Base-by-base conservation (phyloP, 441 rosid species). In the Macaranga tanarius region DNA sequence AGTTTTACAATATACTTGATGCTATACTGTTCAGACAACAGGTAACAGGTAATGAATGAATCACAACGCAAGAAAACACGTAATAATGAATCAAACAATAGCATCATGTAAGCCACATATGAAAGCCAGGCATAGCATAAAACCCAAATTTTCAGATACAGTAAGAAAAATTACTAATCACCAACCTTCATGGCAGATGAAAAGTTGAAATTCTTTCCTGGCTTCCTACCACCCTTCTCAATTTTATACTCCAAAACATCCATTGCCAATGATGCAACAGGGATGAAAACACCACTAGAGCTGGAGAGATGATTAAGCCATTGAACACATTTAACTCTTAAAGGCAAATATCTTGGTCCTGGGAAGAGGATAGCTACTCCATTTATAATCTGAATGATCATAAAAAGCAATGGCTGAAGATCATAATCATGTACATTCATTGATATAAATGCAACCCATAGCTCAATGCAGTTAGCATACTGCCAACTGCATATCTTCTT, bases 271-370 rank as follows among this genome's bases (percentile, higher is more conserved):
- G 97, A 89, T 63, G 88, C 79, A 73, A 93, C 71, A 1, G 97
- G 97, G 55, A 93, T 80, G 82, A 95, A 95, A 81, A 86, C 75
- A 66, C 93, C 90, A 70, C 96, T 84, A 51, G 90, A 74, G 52
- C 78, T 75, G 50, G 99, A 95, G 71, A 95, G 90, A 51, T 75
- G 80, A 83, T 91, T 91, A 78, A 93, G 79, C 96, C 98, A 93
- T 56, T 87, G 93, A 75, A 91, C 79, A 76, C 94, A 93, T 83
- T 89, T 93, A 72, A 86, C 80, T 81, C 93, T 84, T 72, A 95
- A 79, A 68, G 93, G 97, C 76, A 95, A 79, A 84, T 92, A 90
- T 82, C 95, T 86, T 68, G 98, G 97, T 77, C 96, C 98, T 58
- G 88, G 89, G 80, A 95, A 90, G 38, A 95, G 84, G 51, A 58